phyloP scores from a whole-genome alignment of 2,329 filamentous ascomycete species.

The Zasmidium cellare region DNA sequence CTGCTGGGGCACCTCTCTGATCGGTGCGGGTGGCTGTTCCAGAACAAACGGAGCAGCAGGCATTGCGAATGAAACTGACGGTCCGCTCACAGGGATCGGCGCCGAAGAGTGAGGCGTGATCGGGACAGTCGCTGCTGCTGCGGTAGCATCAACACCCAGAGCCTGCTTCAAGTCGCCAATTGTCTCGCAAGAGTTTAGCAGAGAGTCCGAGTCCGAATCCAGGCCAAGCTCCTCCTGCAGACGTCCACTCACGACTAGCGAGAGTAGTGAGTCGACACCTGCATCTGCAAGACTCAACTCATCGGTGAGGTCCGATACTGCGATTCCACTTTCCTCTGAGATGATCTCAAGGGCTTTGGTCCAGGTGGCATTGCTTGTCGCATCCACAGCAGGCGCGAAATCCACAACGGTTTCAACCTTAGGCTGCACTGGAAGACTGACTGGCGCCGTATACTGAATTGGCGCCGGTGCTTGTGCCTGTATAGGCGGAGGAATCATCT shows the following conservation, averaged over 20 bases:
- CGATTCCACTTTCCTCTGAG: constrained; percentile 31
- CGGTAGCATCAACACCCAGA: background rate
- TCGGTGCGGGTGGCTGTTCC: background rate
- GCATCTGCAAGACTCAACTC: constrained; percentile 27
- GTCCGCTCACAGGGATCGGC: background rate
- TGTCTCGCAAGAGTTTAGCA: background rate
- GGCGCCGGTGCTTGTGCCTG: background rate
- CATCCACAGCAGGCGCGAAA: background rate
- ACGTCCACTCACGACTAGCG: constrained; percentile 25
- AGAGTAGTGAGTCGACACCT: constrained; percentile 33
- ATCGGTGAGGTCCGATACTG: constrained; percentile 27
- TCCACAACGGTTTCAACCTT: background rate
- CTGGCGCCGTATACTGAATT: background rate
- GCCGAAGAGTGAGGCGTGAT: background rate
- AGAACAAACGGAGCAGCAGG: background rate
- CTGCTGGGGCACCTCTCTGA: background rate
- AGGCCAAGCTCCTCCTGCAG: constrained; percentile 30
- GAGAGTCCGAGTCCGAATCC: constrained; percentile 5
- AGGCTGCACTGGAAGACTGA: background rate
- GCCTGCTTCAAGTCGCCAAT: background rate
- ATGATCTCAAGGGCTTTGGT: constrained; percentile 19
- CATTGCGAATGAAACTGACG: background rate
- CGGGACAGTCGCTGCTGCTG: background rate
- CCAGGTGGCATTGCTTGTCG: background rate
- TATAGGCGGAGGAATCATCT: background rate